phyloP scores from a whole-genome alignment of 1,284 basidiomycete species.

The Cutaneotrichosporon dermatis region DNA sequence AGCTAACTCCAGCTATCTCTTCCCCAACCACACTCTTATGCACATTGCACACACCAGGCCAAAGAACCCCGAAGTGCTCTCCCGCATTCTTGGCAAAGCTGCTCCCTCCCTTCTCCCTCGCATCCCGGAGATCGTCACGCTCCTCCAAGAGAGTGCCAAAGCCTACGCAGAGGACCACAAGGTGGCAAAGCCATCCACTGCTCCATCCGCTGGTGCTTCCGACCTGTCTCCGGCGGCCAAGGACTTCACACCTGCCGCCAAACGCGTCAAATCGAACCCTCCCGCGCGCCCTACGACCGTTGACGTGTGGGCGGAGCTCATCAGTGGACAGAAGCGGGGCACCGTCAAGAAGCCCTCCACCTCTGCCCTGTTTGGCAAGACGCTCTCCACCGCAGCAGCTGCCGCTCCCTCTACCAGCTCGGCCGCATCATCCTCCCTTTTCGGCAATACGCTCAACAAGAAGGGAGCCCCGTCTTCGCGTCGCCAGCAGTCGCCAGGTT shows the following conservation, averaged over 20 bases:
- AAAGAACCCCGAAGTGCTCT: too few species aligned
- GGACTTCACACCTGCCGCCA: background rate
- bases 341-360: background rate
- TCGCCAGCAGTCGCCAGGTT: constrained; percentile 25
- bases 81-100: too few species aligned
- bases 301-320: constrained; percentile 22
- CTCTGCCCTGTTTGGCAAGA: constrained; percentile 26
- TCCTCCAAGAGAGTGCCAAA: too few species aligned
- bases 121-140: too few species aligned
- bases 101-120: too few species aligned
- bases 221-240: background rate
- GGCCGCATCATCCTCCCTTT: background rate
- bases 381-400: constrained; percentile 7
- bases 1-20: constrained; percentile 47
- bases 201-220: too few species aligned
- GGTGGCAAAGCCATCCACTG: too few species aligned
- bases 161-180: too few species aligned
- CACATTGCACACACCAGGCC: constrained; percentile 22
- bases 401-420: background rate
- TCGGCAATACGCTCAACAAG: constrained; percentile 11
- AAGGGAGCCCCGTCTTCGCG: too few species aligned
- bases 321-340: background rate
- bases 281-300: background rate
- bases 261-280: too few species aligned
- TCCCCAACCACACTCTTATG: constrained; percentile 68